A percentile compares a stretch with the other conserved stretches of the same genome.
Conservation (phyloP, 768 basidiomycete species). For the Amanita rubescens region DNA sequence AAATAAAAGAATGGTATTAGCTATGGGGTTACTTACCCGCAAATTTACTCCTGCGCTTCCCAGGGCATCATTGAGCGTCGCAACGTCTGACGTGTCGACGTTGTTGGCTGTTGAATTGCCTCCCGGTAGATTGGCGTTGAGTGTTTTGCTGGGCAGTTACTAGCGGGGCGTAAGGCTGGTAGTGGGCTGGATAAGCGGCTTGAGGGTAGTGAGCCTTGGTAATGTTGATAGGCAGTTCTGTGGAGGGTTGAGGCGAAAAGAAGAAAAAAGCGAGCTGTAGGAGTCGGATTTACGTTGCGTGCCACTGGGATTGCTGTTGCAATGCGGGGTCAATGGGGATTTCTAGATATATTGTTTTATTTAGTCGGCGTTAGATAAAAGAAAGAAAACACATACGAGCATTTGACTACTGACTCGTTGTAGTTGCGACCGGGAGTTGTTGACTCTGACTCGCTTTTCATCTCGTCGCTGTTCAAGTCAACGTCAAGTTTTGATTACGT, state of each 20-base stretch:
- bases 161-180: constrained; percentile 32
- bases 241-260: constrained; percentile 9
- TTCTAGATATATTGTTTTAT: constrained; percentile 27
- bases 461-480: constrained; percentile 10
- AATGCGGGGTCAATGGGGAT: constrained; percentile 65
- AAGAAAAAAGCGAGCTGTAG: constrained; percentile 11
- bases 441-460: constrained; percentile 37
- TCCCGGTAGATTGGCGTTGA: constrained; percentile 3
- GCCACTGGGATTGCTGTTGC: constrained; percentile 50
- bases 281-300: constrained; percentile 34
- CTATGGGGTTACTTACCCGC: constrained; percentile 38
- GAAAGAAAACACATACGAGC: constrained; percentile 18
- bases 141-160: constrained; percentile 20
- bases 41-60: constrained; percentile 85
- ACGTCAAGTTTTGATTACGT: background rate
- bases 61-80: constrained; percentile 76
- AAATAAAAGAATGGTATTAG: background rate
- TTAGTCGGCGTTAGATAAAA: no score
- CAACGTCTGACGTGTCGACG: constrained; percentile 63
- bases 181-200: constrained; percentile 38
- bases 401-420: constrained; percentile 25
- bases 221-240: constrained; percentile 45
- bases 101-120: constrained; percentile 18
- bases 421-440: constrained; percentile 21
- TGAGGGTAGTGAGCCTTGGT: constrained; percentile 39